Evolutionary conservation across 306 rosid genomes (phyloP).

Genomic region (Quercus suber): DNA sequence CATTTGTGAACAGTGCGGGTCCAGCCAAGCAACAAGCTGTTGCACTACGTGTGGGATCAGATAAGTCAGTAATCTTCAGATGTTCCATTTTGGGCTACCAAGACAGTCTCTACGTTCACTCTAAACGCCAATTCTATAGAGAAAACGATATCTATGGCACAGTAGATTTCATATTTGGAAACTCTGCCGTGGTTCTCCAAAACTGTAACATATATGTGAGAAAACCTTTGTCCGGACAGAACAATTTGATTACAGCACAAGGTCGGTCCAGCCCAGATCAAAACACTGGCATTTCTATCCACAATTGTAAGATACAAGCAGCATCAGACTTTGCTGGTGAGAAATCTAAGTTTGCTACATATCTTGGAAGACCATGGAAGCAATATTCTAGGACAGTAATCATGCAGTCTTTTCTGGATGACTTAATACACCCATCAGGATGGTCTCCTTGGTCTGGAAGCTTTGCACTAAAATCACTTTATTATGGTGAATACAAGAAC

Average conservation of each 20-base stretch:
- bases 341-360: slow-evolving; percentile 11
- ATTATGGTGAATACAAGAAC: slow-evolving; percentile 32
- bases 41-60: slow-evolving; percentile 39
- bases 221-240: not conserved
- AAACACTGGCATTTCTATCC: slow-evolving; percentile 42
- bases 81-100: slow-evolving; percentile 32
- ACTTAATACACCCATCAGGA: slow-evolving; percentile 16
- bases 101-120: slow-evolving; percentile 38
- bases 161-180: slow-evolving; percentile 36
- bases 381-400: slow-evolving; percentile 34
- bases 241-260: slow-evolving; percentile 32
- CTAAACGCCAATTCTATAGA: slow-evolving; percentile 40
- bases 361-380: slow-evolving; percentile 44
- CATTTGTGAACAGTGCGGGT: slow-evolving; percentile 30
- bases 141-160: slow-evolving; percentile 39
- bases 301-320: slow-evolving; percentile 23
- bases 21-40: slow-evolving; percentile 41
- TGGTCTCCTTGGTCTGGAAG: slow-evolving; percentile 40
- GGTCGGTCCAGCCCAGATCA: slow-evolving; percentile 29
- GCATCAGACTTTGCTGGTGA: slow-evolving; percentile 23
- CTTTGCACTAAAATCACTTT: slow-evolving; percentile 7
- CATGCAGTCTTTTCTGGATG: slow-evolving; percentile 30
- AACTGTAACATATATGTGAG: slow-evolving; percentile 24
- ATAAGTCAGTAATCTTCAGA: slow-evolving; percentile 29
- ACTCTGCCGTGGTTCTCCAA: slow-evolving; percentile 37